Base-by-base conservation (phyloP, 495 filamentous ascomycete genomes). In the Lindgomyces ingoldianus region DNA sequence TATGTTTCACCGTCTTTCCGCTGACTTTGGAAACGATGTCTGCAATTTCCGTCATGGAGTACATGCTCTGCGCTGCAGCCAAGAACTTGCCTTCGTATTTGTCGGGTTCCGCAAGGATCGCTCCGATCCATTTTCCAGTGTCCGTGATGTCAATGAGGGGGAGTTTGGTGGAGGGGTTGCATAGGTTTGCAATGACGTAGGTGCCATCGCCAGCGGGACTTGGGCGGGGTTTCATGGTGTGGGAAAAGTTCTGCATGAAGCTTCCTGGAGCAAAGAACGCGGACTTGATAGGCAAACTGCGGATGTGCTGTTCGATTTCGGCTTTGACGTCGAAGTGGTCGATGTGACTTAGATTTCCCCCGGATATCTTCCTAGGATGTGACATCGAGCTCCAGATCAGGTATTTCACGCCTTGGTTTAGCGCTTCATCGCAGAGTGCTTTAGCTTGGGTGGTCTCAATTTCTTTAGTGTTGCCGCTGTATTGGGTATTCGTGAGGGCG, bases 301-400 rank as follows among this genome's bases (percentile, higher is more conserved):
- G 77, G 51, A 86, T 80, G 69, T 88, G 86, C 18, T 81, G 73
- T 50, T 84, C 85, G 3, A 88, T 78, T 1, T 78, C 63, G 24
- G 84, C 83, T 72, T 88, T 89, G 68, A 72, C 68, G 71, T 89
- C 85, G 64, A 88, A 89, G 71, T 88, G 85, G 26, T 77, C 72
- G 26, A 89, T 80, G 47, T 82, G 64, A n/a, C 72, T 53, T 11
- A 82, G 75, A 48, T 73, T 74, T 18, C 83, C 82, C 24, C 76
- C 72, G 39, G 73, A 71, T 19, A 83, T 73, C 76, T 65, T 61
- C 45, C 69, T 74, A 4, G 73, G 69, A 44, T 74, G 57, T 1
- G 62, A 66, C 24, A 79, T 64, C 12, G 69, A 72, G n/a, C 75
- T 80, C 77, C 78, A 85, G 73, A 86, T 79, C 60, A 79, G 76